Percentiles rank a stretch among this genome's conserved stretches.
These are phyloP conservation scores for Russula sp. DNA, from an alignment of 768 basidiomycete genomes.

Conservation along the genomic window DNA sequence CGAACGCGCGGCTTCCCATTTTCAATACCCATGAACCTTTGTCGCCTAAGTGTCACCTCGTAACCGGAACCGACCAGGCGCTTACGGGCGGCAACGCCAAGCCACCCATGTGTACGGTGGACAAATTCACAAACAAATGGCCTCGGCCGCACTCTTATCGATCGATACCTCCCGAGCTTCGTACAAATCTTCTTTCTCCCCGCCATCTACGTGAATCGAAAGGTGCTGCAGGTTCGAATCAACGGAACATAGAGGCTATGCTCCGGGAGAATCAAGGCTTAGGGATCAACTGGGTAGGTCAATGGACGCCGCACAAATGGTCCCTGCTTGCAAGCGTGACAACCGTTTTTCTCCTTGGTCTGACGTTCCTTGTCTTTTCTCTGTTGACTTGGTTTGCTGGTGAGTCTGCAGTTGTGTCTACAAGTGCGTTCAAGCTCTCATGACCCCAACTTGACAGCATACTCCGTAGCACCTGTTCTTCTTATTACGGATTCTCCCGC, in stretches of 20 bases:
- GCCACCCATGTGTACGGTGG: constrained; percentile 7
- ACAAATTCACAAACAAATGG: constrained; percentile 48
- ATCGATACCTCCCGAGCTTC: not conserved
- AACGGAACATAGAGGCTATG: constrained; percentile 12
- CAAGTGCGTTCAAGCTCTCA: not conserved
- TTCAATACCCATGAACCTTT: not conserved
- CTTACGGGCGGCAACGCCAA: not conserved
- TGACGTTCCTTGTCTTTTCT: constrained; percentile 42
- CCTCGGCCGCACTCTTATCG: constrained; percentile 34
- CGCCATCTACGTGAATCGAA: constrained; percentile 8
- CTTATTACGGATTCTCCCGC: constrained; percentile 51
- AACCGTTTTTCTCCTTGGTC: constrained; percentile 48
- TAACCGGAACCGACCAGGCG: not conserved
- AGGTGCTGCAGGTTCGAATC: constrained; percentile 8
- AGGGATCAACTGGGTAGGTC: constrained; percentile 33
- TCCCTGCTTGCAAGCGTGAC: constrained; percentile 47
- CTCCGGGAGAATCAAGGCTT: constrained; percentile 33
- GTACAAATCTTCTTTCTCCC: constrained; percentile 9
- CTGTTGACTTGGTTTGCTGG: constrained; percentile 55
- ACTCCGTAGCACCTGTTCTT: constrained; percentile 56
- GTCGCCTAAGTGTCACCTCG: not conserved
- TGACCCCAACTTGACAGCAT: constrained; percentile 34
- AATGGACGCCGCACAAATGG: constrained; percentile 64
- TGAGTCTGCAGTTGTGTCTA: constrained; percentile 25
- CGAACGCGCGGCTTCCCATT: not conserved